Evolutionary conservation across 805 yeast species (phyloP), one percentile per base, ranked within the genome.

Genomic region (Candida nonsorbophila): DNA sequence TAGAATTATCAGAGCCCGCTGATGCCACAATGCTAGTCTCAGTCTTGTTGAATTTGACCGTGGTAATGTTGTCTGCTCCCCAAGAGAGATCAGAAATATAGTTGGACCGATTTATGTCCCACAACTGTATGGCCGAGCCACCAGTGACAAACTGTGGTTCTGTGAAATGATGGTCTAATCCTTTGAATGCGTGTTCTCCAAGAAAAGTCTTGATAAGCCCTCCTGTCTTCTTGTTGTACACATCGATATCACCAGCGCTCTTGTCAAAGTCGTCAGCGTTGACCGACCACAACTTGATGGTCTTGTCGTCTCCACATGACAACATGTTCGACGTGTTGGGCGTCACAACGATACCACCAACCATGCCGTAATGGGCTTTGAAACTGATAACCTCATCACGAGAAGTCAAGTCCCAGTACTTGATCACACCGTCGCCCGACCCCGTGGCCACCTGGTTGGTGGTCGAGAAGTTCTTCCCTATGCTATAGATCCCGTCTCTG

Each of bases 371-470:
- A 60, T 92, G 99, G 0, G 95, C 97, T 51, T 79, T 78, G 51
- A 81, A 84, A 16, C 86, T 74, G 38, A 77, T 76, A 2, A 73
- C 55, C 51, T 92, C 95, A 11, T 76, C 77, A 38, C 92, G 69
- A 7, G 84, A 71, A 1, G 88, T 74, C 58, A 90, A 57, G 56
- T 90, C 84, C 98, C 98, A 92, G 50, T 85, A 84, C 53, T 92
- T 92, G 41, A 92, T 72, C 5, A 84, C 75, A 47, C 99, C 99
- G 54, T 92, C 99, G 20, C 95, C 98, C 6, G 92, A 79, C 7
- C 96, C 97, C 7, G 92, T 76, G 3, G 97, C 97, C 16, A 90
- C 58, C 48, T 78, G 79, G 46, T 77, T 83, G 28, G 87, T 67
- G 25, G 73, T 64, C 24, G 70, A 58, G 50, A 77, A 77, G 55